phyloP scores from a whole-genome alignment of 495 filamentous ascomycete species.

The Aspergillus homomorphus region DNA sequence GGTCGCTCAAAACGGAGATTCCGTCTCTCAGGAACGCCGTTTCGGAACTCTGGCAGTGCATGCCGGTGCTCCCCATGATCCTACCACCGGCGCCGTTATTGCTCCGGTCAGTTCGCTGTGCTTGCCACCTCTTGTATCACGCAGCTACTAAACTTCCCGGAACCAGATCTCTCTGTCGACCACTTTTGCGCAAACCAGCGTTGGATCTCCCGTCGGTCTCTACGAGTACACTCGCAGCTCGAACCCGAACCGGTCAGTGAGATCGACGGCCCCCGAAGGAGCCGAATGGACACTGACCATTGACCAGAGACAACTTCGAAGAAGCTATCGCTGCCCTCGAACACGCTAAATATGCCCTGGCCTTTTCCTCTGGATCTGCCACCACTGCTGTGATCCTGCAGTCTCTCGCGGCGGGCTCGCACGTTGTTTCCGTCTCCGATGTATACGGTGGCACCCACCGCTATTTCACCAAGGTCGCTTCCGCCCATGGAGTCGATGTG shows the following conservation, averaged over 20 bases:
- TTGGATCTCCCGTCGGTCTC: slow-evolving; percentile 77
- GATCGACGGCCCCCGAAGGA: not conserved
- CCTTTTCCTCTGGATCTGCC: slow-evolving; percentile 92
- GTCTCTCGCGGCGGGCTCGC: slow-evolving; percentile 84
- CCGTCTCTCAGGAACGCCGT: slow-evolving; percentile 50
- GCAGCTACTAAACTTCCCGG: slow-evolving; percentile 17
- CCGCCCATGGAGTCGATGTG: slow-evolving; percentile 89
- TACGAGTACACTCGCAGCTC: slow-evolving; percentile 91
- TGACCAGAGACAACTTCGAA: slow-evolving; percentile 80
- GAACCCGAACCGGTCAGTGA: slow-evolving; percentile 77
- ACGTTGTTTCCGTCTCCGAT: slow-evolving; percentile 93
- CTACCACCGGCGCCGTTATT: slow-evolving; percentile 90
- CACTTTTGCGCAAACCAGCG: slow-evolving; percentile 82
- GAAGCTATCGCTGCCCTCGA: slow-evolving; percentile 86
- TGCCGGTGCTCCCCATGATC: slow-evolving; percentile 86
- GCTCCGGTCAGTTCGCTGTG: slow-evolving; percentile 56
- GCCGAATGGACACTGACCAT: slow-evolving; percentile 11
- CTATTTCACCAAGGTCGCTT: slow-evolving; percentile 98
- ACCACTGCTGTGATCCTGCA: slow-evolving; percentile 92
- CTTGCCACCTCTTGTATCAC: slow-evolving; percentile 1
- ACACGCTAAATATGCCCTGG: slow-evolving; percentile 86
- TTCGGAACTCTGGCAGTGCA: slow-evolving; percentile 96
- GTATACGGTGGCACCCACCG: slow-evolving; percentile 97
- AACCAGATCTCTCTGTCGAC: slow-evolving; percentile 86
- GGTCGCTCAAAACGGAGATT: slow-evolving; percentile 24